Evolutionary conservation across 2,329 filamentous ascomycete species (phyloP), one percentile per base, ranked within the genome.

Genomic region (Pyrenophora teres): DNA sequence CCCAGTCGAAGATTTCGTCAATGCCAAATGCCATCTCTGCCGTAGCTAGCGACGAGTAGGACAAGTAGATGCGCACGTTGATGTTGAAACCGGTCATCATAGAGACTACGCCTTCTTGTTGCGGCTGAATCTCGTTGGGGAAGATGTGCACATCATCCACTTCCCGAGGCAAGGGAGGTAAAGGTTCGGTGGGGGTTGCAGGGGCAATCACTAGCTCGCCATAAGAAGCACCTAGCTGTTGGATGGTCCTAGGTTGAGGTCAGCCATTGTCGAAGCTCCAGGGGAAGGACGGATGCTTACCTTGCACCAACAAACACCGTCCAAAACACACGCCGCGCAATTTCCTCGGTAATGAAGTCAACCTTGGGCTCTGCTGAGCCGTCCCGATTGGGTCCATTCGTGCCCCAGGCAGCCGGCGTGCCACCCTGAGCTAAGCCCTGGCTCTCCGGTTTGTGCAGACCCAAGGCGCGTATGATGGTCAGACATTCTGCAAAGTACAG

Each of bases 111-210:
- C 84, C 86, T 15, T 84, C 76, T 2, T 88, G 87, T 63, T 93
- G 91, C 6, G 82, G 79, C 27, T 87, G 82, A 44, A 93, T 84
- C 56, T 89, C 84, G 19, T 86, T 83, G 1, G 86, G 79, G 51
- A 86, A 86, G 51, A 96, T 89, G 65, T 85, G 92, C 50, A 88
- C 86, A 71, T 96, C 92, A 61, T 96, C 92, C 1, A 95, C 85
- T 64, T 95, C 91, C 16, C 87, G 77, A 0, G 92, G 92, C 10
- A 92, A 80, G 6, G 89, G 87, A 3, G 92, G 92, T 60, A 94
- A 91, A 4, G 86, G 87, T 37, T 90, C 84, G 21, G 82, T 86
- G 0, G 86, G 84, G 0, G 90, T 95, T 1, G 88, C 86, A 3
- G 90, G 90, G 7, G 88, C 85, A 43, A 96, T 86, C 31, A 88